Evolutionary conservation across 31 red algal genomes (phyloP), one percentile per base, ranked within the genome.

Genomic region (Asparagopsis taxiformis): DNA sequence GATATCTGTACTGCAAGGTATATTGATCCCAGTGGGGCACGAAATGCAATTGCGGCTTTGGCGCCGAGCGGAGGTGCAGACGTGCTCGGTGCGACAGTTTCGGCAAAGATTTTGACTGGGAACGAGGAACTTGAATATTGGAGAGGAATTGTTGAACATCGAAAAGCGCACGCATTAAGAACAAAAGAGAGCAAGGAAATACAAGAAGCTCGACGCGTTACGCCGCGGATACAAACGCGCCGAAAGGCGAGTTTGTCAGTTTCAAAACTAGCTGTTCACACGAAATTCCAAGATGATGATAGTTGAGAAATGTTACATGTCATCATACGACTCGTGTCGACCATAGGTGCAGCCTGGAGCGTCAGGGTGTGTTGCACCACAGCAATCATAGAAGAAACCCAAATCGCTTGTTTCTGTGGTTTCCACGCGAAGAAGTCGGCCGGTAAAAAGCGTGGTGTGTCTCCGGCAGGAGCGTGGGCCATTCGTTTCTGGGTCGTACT

Each of bases 321-420:
- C 75, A 30, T 92, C 89, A 51, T 94, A 94, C 0, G 90, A 80
- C 36, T 64, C 37, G 29, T 94, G 90, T 49, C 10, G 24, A 5
- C 60, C 59, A 0, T 38, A 60, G 1, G 82, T 75, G 35, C 90
- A 94, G 3, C 80, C 80, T 0, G 81, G 82, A 7, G 90, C 90
- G 31, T 74, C 50, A 21, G 15, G 21, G 31, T 80, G 62, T 2
- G 69, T 87, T 3, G 77, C 90, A 8, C 90, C 80, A 26, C 90
- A 94, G 75, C 90, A 94, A 61, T 94, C 75, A 68, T 85, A 94
- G 31, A 94, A 94, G 60, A 81, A 94, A 52, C 49, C 46, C 19
- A 94, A 20, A 34, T 70, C 90, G 53, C 90, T 94, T 10, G 90
- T 94, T 51, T 94, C 90, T 0, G 90, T 94, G 8, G 90, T 72